These are phyloP conservation scores for Colletotrichum lini DNA, from an alignment of 2,329 filamentous ascomycete genomes.

Conservation along the genomic window DNA sequence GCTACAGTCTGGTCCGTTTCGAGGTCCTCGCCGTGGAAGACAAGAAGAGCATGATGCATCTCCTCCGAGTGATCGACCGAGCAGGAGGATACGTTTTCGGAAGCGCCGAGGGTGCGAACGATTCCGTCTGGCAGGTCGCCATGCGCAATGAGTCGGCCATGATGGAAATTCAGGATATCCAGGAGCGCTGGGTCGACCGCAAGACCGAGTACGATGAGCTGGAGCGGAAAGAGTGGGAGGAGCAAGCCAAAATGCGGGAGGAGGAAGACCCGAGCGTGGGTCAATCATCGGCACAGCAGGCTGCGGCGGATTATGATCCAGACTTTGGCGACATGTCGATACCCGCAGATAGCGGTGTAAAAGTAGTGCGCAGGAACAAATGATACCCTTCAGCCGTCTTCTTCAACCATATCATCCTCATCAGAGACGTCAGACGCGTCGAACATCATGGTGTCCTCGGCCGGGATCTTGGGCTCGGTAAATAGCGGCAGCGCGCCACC, in stretches of 20 bases:
- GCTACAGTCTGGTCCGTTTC: conserved; percentile 90
- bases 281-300: conserved; percentile 35
- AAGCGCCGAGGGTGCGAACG: conserved; percentile 90
- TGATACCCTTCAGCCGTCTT: conserved; percentile 64
- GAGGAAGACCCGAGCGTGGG: conserved; percentile 46
- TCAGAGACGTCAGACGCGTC: conserved; percentile 58
- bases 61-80: conserved; percentile 90
- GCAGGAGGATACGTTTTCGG: conserved; percentile 96
- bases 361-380: conserved; percentile 76
- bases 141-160: conserved; percentile 83
- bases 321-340: conserved; percentile 68
- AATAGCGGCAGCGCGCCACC: conserved; percentile 27
- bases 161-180: conserved; percentile 90
- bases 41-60: conserved; percentile 95
- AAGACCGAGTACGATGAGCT: conserved; percentile 89
- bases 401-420: conserved; percentile 62
- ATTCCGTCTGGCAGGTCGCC: conserved; percentile 96
- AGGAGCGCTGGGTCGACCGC: conserved; percentile 94
- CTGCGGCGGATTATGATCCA: conserved; percentile 58
- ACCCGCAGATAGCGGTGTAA: conserved; percentile 76
- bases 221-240: conserved; percentile 82
- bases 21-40: conserved; percentile 97
- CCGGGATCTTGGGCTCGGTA: conserved; percentile 74
- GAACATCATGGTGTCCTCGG: conserved; percentile 64
- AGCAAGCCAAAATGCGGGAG: conserved; percentile 72